Percentiles rank a stretch among this genome's conserved stretches.
Evolutionary conservation across 2,329 filamentous ascomycete species (phyloP).

Genomic region (Cladophialophora yegresii): DNA sequence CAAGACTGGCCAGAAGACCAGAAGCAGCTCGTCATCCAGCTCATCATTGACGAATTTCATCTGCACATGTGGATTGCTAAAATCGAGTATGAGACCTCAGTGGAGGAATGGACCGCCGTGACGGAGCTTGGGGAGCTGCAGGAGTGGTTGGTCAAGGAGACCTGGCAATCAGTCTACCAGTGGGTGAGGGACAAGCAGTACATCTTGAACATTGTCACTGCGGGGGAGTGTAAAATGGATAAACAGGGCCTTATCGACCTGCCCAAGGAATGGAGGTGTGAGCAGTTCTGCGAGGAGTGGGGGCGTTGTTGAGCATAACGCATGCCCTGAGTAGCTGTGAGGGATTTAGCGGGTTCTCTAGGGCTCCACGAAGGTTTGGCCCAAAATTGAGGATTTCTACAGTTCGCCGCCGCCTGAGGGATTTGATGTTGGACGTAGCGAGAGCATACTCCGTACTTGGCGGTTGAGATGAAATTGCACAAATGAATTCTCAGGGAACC

Average conservation of each 20-base stretch:
- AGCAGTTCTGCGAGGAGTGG: neutral
- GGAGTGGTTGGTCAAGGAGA: neutral
- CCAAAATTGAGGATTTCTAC: neutral
- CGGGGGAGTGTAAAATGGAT: neutral
- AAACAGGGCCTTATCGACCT: neutral
- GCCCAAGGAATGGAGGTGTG: neutral
- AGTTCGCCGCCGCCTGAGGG: neutral
- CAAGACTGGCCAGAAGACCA: constrained; percentile 1
- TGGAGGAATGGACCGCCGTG: neutral
- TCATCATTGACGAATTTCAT: neutral
- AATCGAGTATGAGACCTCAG: neutral
- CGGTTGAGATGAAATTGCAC: neutral
- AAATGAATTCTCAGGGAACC: neutral
- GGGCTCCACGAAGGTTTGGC: neutral
- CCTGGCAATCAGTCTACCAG: neutral
- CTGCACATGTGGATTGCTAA: neutral
- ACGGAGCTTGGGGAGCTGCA: neutral
- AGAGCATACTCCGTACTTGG: neutral
- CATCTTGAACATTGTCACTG: neutral
- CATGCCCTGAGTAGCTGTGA: neutral
- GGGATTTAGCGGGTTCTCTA: neutral
- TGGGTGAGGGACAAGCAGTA: neutral
- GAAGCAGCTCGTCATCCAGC: neutral
- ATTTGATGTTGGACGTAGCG: neutral
- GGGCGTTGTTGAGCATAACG: neutral